Evolutionary conservation across 331 rosid species (phyloP).

Genomic region (Quercus tomentella): DNA sequence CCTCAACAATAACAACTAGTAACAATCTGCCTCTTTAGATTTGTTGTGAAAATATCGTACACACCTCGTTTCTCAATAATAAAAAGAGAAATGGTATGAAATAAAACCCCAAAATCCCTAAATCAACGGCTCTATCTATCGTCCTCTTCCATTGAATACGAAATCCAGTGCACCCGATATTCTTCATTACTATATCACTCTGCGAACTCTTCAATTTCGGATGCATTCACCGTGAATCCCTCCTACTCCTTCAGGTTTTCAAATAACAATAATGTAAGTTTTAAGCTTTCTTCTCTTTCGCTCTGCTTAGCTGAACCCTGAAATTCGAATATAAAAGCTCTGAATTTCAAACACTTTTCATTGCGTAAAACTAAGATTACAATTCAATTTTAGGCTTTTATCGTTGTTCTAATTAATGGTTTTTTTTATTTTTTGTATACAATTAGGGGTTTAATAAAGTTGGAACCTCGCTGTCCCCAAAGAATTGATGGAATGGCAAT

Average conservation of each 20-base stretch:
- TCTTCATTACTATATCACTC: not conserved
- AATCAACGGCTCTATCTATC: too few species aligned
- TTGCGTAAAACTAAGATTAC: too few species aligned
- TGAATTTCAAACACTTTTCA: too few species aligned
- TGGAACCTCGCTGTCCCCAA: constrained; percentile 44
- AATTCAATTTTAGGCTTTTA: not conserved
- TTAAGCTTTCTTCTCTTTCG: not conserved
- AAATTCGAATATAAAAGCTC: too few species aligned
- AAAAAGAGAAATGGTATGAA: too few species aligned
- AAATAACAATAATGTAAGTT: not conserved
- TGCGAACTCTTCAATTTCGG: not conserved
- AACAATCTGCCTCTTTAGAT: too few species aligned
- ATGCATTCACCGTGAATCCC: not conserved
- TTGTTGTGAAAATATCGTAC: too few species aligned
- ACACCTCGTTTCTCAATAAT: too few species aligned
- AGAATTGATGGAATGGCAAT: constrained; percentile 33
- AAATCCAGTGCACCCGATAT: too few species aligned
- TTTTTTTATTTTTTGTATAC: not conserved
- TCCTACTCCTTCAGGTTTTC: not conserved
- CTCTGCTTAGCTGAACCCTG: not conserved
- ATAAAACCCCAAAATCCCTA: too few species aligned
- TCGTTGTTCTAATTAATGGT: not conserved
- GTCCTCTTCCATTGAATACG: too few species aligned
- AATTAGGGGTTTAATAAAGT: constrained; percentile 54
- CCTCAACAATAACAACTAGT: too few species aligned